phyloP scores from a whole-genome alignment of 2,329 filamentous ascomycete species.

The Aspergillus sp. region DNA sequence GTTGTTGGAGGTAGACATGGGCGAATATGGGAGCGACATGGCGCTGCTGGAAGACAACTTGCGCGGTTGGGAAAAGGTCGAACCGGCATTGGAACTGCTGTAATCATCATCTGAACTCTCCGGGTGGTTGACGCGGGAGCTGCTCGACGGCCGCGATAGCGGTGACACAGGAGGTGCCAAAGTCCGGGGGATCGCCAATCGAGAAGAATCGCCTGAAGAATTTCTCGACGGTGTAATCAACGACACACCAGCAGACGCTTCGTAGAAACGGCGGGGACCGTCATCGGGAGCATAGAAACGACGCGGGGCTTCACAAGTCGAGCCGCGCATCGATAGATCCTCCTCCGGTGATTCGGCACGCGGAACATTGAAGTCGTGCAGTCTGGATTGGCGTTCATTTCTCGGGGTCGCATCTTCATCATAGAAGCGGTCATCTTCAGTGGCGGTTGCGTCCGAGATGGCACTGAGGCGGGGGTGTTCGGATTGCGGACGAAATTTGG shows the following conservation, averaged over 20 bases:
- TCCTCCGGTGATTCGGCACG: constrained; percentile 31
- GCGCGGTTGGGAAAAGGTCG: constrained; percentile 63
- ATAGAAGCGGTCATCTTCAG: constrained; percentile 29
- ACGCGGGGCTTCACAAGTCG: constrained; percentile 11
- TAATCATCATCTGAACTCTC: constrained; percentile 67
- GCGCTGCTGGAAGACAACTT: constrained; percentile 72
- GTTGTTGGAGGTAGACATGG: constrained; percentile 56
- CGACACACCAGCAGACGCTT: constrained; percentile 11
- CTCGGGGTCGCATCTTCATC: constrained; percentile 32
- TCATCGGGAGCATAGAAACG: constrained; percentile 14
- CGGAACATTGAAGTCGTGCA: constrained; percentile 16
- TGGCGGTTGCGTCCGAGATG: constrained; percentile 35
- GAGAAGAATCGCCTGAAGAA: constrained; percentile 31
- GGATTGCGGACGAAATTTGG: constrained; percentile 59
- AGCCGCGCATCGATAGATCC: constrained; percentile 11
- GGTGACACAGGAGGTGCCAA: constrained; percentile 45
- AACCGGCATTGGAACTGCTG: constrained; percentile 53
- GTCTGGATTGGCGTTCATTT: constrained; percentile 7
- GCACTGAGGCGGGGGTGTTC: constrained; percentile 72
- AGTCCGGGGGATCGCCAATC: constrained; percentile 35
- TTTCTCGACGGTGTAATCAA: constrained; percentile 21
- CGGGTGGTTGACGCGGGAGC: constrained; percentile 58
- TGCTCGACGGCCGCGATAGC: constrained; percentile 35
- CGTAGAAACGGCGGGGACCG: constrained; percentile 1
- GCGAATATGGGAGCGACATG: constrained; percentile 56